A percentile compares a stretch with the other conserved stretches of the same genome.
Evolutionary conservation across 192 early-diverging fungal species (phyloP).

Genomic region (Coemansia sp.): DNA sequence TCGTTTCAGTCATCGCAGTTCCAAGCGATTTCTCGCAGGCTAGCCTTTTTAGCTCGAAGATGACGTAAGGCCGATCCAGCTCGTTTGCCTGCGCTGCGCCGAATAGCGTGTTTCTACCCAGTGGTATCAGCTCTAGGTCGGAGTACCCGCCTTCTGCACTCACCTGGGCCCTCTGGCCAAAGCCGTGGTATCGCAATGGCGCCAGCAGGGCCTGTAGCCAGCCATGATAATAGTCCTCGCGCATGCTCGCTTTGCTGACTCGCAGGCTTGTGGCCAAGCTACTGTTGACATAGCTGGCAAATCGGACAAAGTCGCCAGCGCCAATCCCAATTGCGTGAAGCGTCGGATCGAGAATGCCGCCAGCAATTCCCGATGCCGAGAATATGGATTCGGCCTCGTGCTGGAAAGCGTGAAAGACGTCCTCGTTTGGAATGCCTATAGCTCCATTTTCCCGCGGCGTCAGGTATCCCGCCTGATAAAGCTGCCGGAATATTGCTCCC

Average conservation of each 20-base stretch:
- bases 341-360: neutral
- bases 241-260: neutral
- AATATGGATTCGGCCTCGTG: neutral
- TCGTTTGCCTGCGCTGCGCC: neutral
- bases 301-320: neutral
- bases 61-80: neutral
- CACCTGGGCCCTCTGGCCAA: neutral
- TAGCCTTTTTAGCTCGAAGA: neutral
- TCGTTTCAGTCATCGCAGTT: neutral
- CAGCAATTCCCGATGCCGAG: neutral
- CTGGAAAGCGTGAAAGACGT: neutral
- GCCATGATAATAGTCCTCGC: neutral
- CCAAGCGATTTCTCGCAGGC: neutral
- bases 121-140: neutral
- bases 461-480: neutral
- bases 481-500: neutral
- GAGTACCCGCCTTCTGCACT: neutral
- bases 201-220: neutral
- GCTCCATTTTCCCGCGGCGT: neutral
- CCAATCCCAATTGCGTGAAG: neutral
- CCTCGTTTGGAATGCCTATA: neutral
- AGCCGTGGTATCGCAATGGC: neutral
- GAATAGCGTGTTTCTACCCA: too few relatives aligned
- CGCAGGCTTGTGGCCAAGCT: neutral
- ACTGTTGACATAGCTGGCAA: neutral